A percentile compares a stretch with the other conserved stretches of the same genome.
phyloP scores from a whole-genome alignment of 208 protist species.

The Leishmania tropica region DNA sequence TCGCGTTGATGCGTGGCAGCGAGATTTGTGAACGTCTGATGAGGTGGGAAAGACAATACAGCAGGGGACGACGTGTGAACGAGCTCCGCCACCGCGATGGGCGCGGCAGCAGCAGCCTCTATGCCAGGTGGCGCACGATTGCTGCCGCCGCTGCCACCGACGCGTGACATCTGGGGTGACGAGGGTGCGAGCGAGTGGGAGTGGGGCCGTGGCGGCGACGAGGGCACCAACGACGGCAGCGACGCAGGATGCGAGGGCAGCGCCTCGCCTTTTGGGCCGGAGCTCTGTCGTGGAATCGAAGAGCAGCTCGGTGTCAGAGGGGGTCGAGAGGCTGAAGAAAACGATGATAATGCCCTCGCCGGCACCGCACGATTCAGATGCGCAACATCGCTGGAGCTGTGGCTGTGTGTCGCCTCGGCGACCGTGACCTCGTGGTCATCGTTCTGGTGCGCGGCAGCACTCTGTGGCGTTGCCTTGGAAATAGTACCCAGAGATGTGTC shows the following conservation, averaged over 20 bases:
- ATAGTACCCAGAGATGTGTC: not conserved
- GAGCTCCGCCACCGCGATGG: not conserved
- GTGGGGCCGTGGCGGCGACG: not conserved
- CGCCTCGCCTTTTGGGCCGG: not conserved
- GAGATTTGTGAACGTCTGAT: not conserved
- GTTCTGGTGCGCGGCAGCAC: not conserved
- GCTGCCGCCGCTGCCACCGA: not conserved
- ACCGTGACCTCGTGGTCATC: not conserved
- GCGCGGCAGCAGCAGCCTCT: not conserved
- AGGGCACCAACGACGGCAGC: constrained; percentile 1
- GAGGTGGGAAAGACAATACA: not conserved
- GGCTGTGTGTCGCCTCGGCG: not conserved
- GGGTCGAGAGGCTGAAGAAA: not conserved
- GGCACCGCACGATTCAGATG: not conserved
- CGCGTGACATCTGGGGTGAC: not conserved
- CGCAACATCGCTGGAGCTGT: not conserved
- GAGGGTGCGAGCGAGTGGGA: not conserved
- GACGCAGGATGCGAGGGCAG: not conserved
- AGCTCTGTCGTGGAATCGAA: not conserved
- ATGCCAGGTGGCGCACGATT: not conserved
- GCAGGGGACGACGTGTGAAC: not conserved
- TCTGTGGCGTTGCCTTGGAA: not conserved
- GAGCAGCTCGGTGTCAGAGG: not conserved
- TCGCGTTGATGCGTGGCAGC: not conserved
- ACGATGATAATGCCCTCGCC: not conserved